Evolutionary conservation across 345 rosid species (phyloP), one percentile per base, ranked within the genome.

Genomic region (Populus simonii): DNA sequence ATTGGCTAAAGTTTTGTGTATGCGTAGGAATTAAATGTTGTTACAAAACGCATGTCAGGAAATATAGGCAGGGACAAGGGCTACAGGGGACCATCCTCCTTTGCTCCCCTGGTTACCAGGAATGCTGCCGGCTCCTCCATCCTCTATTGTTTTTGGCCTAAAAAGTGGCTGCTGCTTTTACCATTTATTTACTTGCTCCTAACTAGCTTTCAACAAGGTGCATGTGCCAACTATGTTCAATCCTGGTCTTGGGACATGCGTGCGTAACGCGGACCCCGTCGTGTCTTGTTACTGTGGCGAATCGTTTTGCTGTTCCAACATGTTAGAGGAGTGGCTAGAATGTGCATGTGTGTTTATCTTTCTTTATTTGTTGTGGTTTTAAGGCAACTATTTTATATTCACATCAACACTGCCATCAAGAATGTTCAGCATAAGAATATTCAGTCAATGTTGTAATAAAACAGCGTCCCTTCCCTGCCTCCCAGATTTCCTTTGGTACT

Each of bases 31-130:
- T 31, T 17, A 12, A 45, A 22, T 12, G 62, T 16, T 29, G 39
- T 38, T 70, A 20, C 49, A 67, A 75, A 67, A 17, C 15, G 27
- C 20, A 53, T 71, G 39, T 22, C 57, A 16, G 51, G 65, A 20
- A 57, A 20, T 53, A 55, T 1, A 41, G 66, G 29, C 38, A 61
- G 15, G 49, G 74, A 78, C 72, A 68, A 67, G 47, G 79, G 68
- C 36, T 29, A 57, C 72, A 59, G 31, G 78, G 85, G 86, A 84
- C 89, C 88, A 82, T 86, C 81, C 80, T 68, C 51, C 66, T 73
- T 81, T 85, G 86, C 84, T 79, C 78, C 83, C 91, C 91, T 47
- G 83, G 84, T 85, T 86, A 80, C 84, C 82, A 76, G 92, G 90
- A 82, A 67, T 59, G 75, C 59, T 83, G 72, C 74, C 70, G 27